These are phyloP conservation scores for Phytophthora ohioensis DNA, from an alignment of 352 stramenopile species.

Conservation along the genomic window DNA sequence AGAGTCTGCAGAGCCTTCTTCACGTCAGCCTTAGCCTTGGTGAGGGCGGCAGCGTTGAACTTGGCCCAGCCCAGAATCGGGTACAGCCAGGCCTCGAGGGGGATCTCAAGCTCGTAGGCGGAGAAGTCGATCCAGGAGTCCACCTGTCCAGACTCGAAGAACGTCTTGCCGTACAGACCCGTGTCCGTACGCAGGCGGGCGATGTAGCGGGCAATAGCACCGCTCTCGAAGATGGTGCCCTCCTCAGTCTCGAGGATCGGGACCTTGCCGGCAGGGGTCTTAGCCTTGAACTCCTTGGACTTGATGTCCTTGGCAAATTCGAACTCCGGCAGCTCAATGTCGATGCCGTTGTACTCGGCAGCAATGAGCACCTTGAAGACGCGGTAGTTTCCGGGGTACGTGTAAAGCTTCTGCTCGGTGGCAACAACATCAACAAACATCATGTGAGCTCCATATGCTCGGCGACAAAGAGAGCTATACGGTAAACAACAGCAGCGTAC, in stretches of 20 bases:
- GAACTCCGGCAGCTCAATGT: constrained; percentile 87
- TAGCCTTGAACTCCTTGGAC: constrained; percentile 76
- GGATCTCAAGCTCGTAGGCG: constrained; percentile 92
- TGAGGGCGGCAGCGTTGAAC: constrained; percentile 76
- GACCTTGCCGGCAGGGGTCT: constrained; percentile 93
- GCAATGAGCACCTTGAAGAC: constrained; percentile 96
- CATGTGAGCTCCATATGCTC: constrained; percentile 4
- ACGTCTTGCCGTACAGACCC: constrained; percentile 88
- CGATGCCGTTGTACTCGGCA: constrained; percentile 93
- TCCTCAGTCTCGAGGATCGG: constrained; percentile 85
- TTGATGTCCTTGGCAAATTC: constrained; percentile 67
- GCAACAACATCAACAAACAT: constrained; percentile 6
- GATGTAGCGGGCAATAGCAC: constrained; percentile 94
- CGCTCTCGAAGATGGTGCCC: constrained; percentile 88
- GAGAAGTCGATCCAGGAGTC: constrained; percentile 96
- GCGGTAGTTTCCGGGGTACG: constrained; percentile 90
- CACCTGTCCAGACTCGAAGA: constrained; percentile 93
- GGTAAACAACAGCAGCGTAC: background rate
- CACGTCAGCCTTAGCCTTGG: constrained; percentile 91
- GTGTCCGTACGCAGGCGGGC: constrained; percentile 88
- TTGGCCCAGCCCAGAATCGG: constrained; percentile 91
- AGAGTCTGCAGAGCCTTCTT: constrained; percentile 87
- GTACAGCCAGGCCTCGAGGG: constrained; percentile 89
- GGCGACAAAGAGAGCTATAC: background rate
- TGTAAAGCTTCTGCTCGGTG: constrained; percentile 83